Conservation (phyloP, 495 filamentous ascomycete species). For the Aspergillus egyptiacus region DNA sequence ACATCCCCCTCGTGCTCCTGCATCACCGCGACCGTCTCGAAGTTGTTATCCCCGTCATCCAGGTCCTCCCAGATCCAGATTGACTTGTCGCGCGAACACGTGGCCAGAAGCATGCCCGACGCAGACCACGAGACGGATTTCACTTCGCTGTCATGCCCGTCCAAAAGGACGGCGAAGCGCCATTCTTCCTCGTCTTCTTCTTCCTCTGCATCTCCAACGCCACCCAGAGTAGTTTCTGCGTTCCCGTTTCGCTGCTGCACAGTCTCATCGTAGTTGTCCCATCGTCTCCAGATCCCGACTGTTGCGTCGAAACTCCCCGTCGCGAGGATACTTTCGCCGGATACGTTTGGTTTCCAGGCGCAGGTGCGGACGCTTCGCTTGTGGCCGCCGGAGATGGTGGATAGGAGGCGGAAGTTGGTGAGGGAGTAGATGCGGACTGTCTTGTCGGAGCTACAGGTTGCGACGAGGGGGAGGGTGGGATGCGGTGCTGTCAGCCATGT, state of each 20-base stretch:
- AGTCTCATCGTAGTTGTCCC: slow-evolving; percentile 41
- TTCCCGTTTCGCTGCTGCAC: slow-evolving; percentile 12
- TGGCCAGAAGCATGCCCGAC: slow-evolving; percentile 75
- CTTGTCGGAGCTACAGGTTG: slow-evolving; percentile 80
- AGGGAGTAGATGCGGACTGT: slow-evolving; percentile 85
- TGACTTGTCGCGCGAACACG: slow-evolving; percentile 83
- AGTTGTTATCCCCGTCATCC: slow-evolving; percentile 76
- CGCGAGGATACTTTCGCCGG: slow-evolving; percentile 67
- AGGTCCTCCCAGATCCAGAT: slow-evolving; percentile 99
- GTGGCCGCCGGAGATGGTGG: slow-evolving; percentile 78
- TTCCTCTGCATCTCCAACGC: not conserved
- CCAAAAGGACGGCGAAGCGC: slow-evolving; percentile 79
- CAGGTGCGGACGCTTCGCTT: slow-evolving; percentile 74
- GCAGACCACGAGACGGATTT: slow-evolving; percentile 80
- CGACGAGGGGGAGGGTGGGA: slow-evolving; percentile 79
- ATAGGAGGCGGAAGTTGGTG: slow-evolving; percentile 67
- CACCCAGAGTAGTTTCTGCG: slow-evolving; percentile 11
- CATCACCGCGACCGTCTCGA: slow-evolving; percentile 90
- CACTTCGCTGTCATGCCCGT: slow-evolving; percentile 91
- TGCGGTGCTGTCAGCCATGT: slow-evolving; percentile 83
- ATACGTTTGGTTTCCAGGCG: slow-evolving; percentile 74
- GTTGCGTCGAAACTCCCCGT: slow-evolving; percentile 89
- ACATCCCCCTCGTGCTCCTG: slow-evolving; percentile 93
- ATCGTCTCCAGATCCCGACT: slow-evolving; percentile 78
- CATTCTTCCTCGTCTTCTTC: slow-evolving; percentile 71